Percentiles rank a stretch among this genome's conserved stretches.
Evolutionary conservation across 805 yeast genomes (phyloP).

Genomic region (Nakazawaea ishiwadae): DNA sequence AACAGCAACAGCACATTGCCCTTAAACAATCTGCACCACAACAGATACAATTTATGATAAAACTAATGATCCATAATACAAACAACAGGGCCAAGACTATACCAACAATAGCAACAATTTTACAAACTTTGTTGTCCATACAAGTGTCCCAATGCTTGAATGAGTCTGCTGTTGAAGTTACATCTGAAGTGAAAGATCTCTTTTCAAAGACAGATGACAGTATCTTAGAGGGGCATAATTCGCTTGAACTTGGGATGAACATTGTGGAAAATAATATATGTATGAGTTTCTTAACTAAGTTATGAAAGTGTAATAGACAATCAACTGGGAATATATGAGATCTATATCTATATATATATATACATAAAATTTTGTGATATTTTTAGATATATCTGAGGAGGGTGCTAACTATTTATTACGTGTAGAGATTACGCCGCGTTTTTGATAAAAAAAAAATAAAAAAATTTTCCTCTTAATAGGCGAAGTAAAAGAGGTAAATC

Average conservation of each 20-base stretch:
- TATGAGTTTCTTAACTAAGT: too few species aligned
- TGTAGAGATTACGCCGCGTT: too few species aligned
- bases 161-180: slow-evolving; percentile 7
- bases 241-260: slow-evolving; percentile 4
- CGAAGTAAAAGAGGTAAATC: too few species aligned
- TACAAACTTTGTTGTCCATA: slow-evolving; percentile 73
- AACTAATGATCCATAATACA: slow-evolving; percentile 50
- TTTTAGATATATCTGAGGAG: too few species aligned
- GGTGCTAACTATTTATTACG: too few species aligned
- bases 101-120: slow-evolving; percentile 71
- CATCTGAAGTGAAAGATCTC: slow-evolving; percentile 3
- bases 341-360: too few species aligned
- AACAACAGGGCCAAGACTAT: slow-evolving; percentile 55
- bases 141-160: slow-evolving; percentile 73
- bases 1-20: slow-evolving; percentile 50
- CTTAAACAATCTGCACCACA: slow-evolving; percentile 51
- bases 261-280: background rate
- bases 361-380: too few species aligned
- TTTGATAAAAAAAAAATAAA: too few species aligned
- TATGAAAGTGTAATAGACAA: too few species aligned
- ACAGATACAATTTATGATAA: slow-evolving; percentile 50
- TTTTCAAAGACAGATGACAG: slow-evolving; percentile 7
- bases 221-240: slow-evolving; percentile 5
- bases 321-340: too few species aligned
- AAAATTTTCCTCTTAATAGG: too few species aligned